phyloP scores from a whole-genome alignment of 176 grass and related monocot genomes.

The Puya raimondii region DNA sequence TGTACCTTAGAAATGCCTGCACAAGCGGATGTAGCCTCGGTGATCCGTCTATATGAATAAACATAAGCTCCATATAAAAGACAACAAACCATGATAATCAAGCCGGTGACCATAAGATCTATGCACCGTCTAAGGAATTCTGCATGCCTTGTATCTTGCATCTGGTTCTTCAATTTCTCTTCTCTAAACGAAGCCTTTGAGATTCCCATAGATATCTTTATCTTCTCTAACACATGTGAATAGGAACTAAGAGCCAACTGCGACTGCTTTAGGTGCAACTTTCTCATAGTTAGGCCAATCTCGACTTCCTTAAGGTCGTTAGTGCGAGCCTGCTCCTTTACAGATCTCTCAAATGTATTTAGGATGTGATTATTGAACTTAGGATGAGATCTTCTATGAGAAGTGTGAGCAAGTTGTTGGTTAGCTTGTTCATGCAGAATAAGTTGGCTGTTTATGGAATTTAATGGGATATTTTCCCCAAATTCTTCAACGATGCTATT shows the following conservation, averaged over 20 bases:
- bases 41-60: conserved; percentile 75
- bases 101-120: conserved; percentile 71
- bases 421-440: conserved; percentile 33
- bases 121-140: conserved; percentile 61
- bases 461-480: neutral
- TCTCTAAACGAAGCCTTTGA: conserved; percentile 74
- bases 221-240: conserved; percentile 57
- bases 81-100: conserved; percentile 72
- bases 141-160: conserved; percentile 52
- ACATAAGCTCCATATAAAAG: conserved; percentile 65
- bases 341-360: conserved; percentile 61
- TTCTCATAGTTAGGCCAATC: conserved; percentile 65
- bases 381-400: conserved; percentile 22
- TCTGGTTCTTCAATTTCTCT: conserved; percentile 70
- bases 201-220: conserved; percentile 73
- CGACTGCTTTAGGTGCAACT: conserved; percentile 68
- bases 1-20: conserved; percentile 41
- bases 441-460: conserved; percentile 14
- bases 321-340: conserved; percentile 58
- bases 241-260: conserved; percentile 60
- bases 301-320: conserved; percentile 89
- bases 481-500: conserved; percentile 1
- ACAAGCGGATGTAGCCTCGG: conserved; percentile 58
- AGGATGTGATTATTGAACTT: conserved; percentile 34
- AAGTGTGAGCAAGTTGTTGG: conserved; percentile 34